Evolutionary conservation across 768 basidiomycete genomes (phyloP).

Genomic region (Tulasnella calospora): DNA sequence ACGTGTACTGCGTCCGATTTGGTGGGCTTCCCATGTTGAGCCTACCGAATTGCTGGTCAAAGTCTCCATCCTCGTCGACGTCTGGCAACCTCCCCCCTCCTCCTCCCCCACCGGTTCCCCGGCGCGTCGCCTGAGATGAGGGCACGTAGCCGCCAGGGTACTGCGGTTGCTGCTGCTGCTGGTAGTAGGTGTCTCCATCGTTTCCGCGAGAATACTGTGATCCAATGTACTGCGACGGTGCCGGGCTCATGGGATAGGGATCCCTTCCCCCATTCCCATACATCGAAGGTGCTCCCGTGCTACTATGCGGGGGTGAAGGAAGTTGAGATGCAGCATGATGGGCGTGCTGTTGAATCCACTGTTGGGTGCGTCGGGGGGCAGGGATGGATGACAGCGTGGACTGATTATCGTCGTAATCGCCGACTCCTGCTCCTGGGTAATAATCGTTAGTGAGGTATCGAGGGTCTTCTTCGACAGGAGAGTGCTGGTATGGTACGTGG

Average conservation of each 20-base stretch:
- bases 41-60: slow-evolving; percentile 20
- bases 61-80: slow-evolving; percentile 21
- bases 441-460: slow-evolving; percentile 13
- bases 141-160: neutral
- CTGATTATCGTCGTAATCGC: slow-evolving; percentile 20
- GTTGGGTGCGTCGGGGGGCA: slow-evolving; percentile 20
- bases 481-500: neutral
- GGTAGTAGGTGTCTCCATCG: neutral
- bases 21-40: neutral
- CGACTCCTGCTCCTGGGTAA: neutral
- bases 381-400: slow-evolving; percentile 21
- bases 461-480: neutral
- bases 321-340: neutral
- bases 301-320: slow-evolving; percentile 16
- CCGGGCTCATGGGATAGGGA: slow-evolving; percentile 11
- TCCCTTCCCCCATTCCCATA: neutral
- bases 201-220: slow-evolving; percentile 22
- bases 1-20: neutral
- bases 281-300: slow-evolving; percentile 8
- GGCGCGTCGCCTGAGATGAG: neutral
- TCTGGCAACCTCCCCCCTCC: neutral
- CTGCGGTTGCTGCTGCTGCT: neutral
- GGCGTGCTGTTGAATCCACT: slow-evolving; percentile 22
- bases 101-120: neutral
- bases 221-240: slow-evolving; percentile 4